Percentiles rank a stretch among this genome's conserved stretches.
Conservation (phyloP, 495 filamentous ascomycete genomes). For the Jackrogersella minutella region DNA sequence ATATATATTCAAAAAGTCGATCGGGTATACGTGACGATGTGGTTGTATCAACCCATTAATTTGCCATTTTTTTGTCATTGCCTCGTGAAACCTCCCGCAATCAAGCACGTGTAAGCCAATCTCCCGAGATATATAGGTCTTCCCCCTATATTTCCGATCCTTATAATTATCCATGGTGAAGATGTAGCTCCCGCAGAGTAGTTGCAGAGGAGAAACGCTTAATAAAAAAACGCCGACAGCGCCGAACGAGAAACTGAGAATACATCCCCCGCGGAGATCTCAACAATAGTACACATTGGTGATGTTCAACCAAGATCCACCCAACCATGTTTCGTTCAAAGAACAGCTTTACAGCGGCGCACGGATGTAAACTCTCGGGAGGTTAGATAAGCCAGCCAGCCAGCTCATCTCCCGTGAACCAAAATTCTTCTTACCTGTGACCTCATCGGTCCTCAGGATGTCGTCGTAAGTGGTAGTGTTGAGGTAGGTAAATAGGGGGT, state of each 20-base stretch:
- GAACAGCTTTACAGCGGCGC: slow-evolving; percentile 22
- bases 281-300: slow-evolving; percentile 33
- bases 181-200: slow-evolving; percentile 20
- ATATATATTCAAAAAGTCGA: slow-evolving; percentile 26
- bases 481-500: slow-evolving; percentile 1
- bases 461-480: slow-evolving; percentile 26
- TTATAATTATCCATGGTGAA: slow-evolving; percentile 26
- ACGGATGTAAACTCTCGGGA: slow-evolving; percentile 8
- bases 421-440: slow-evolving; percentile 28
- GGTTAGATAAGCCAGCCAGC: slow-evolving; percentile 29
- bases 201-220: slow-evolving; percentile 25
- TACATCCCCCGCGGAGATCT: slow-evolving; percentile 17
- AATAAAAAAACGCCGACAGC: slow-evolving; percentile 36
- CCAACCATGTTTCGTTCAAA: slow-evolving; percentile 22
- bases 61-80: slow-evolving; percentile 31
- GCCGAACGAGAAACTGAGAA: slow-evolving; percentile 32
- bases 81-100: slow-evolving; percentile 32
- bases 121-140: slow-evolving; percentile 31
- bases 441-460: slow-evolving; percentile 34
- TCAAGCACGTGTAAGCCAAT: slow-evolving; percentile 33
- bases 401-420: slow-evolving; percentile 10
- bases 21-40: slow-evolving; percentile 29
- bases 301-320: slow-evolving; percentile 22
- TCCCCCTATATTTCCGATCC: slow-evolving; percentile 4
- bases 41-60: slow-evolving; percentile 32